Percentiles rank a stretch among this genome's conserved stretches.
phyloP scores from a whole-genome alignment of 306 rosid species.

The Prunus salicina region DNA sequence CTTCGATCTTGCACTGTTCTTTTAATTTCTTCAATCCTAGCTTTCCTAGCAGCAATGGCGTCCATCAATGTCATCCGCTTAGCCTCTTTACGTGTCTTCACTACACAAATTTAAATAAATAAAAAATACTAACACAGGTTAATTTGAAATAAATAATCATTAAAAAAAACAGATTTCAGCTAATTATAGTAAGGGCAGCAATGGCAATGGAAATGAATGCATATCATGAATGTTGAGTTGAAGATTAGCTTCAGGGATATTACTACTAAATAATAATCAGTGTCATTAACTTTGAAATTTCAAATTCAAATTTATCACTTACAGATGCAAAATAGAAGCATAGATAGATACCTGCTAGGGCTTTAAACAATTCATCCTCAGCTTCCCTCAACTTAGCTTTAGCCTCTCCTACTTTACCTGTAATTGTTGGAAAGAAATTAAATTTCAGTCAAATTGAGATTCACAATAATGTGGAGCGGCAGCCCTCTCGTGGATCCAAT shows the following conservation, averaged over 20 bases:
- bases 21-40: constrained; percentile 50
- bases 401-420: constrained; percentile 49
- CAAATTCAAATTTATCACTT: background rate
- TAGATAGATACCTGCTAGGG: constrained; percentile 60
- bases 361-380: constrained; percentile 82
- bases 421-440: constrained; percentile 6
- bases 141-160: background rate
- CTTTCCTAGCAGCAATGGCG: constrained; percentile 53
- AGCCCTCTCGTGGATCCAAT: background rate
- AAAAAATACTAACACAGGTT: background rate
- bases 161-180: background rate
- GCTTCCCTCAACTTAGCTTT: constrained; percentile 63
- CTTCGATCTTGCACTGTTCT: constrained; percentile 41
- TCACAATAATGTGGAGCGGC: background rate
- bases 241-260: background rate
- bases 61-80: constrained; percentile 65
- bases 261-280: background rate
- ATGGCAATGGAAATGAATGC: background rate
- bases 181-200: background rate
- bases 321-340: background rate
- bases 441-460: background rate
- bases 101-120: constrained; percentile 31
- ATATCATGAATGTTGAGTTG: background rate
- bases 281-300: background rate
- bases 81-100: constrained; percentile 78